These are phyloP conservation scores for Alisma plantagoaquatica DNA, from an alignment of 106 monocot genomes.

Conservation along the genomic window DNA sequence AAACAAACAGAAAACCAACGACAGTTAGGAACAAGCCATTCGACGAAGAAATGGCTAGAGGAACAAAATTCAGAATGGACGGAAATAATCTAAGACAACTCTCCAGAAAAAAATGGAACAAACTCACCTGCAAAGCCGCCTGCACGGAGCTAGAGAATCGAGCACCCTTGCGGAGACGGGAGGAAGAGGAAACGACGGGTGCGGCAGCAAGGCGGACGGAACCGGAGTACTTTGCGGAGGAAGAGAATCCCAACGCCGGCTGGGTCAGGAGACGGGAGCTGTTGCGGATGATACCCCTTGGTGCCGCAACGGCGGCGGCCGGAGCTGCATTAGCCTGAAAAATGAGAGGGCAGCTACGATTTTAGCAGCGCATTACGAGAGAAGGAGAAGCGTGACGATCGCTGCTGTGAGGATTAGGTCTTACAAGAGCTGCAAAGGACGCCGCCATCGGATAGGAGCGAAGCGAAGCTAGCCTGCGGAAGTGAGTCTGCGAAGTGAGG, in stretches of 20 bases:
- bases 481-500: too few relatives aligned
- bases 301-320: conserved; percentile 1
- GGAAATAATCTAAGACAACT: too few relatives aligned
- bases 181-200: too few relatives aligned
- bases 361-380: too few relatives aligned
- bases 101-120: too few relatives aligned
- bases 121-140: conserved; percentile 39
- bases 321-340: conserved; percentile 18
- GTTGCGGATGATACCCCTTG: conserved; percentile 8
- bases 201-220: too few relatives aligned
- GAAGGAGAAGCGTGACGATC: not conserved
- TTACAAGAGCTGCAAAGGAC: conserved; percentile 28
- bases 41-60: not conserved
- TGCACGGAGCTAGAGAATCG: conserved; percentile 6
- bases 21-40: not conserved
- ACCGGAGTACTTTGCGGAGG: too few relatives aligned
- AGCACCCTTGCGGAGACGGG: too few relatives aligned
- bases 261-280: not conserved
- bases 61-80: too few relatives aligned
- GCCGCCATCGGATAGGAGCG: conserved; percentile 33
- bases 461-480: not conserved
- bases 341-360: not conserved
- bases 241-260: too few relatives aligned
- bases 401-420: not conserved
- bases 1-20: not conserved